A percentile compares a stretch with the other conserved stretches of the same genome.
These are phyloP conservation scores for Pelargonium fulgidum DNA, from an alignment of 441 rosid species.

Conservation along the genomic window DNA sequence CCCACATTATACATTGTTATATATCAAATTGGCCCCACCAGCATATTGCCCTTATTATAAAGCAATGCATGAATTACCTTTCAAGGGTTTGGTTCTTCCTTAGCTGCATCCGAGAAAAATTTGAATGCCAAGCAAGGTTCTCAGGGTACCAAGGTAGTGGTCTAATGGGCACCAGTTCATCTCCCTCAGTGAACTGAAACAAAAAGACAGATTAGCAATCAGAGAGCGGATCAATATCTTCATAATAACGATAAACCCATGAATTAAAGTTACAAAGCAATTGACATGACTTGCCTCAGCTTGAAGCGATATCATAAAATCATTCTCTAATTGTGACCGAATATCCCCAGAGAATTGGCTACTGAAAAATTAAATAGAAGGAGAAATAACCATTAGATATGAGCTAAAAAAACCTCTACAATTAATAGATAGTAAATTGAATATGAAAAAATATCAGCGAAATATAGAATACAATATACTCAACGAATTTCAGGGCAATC, in stretches of 20 bases:
- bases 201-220: constrained; percentile 4
- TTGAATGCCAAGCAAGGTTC: constrained; percentile 92
- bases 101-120: constrained; percentile 82
- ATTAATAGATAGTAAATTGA: not conserved
- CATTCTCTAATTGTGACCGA: constrained; percentile 67
- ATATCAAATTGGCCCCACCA: no score
- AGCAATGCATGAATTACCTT: constrained; percentile 40
- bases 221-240: not conserved
- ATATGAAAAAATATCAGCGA: not conserved
- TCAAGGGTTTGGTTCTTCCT: constrained; percentile 84
- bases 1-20: no score
- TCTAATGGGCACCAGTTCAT: constrained; percentile 69
- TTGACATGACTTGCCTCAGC: constrained; percentile 41
- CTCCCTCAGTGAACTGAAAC: constrained; percentile 52
- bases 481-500: not conserved
- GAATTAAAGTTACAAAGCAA: not conserved
- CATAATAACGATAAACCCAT: constrained; percentile 6
- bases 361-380: constrained; percentile 39
- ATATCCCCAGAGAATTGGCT: constrained; percentile 78
- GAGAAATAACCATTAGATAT: not conserved
- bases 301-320: constrained; percentile 69
- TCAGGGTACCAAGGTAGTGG: constrained; percentile 94
- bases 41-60: not conserved
- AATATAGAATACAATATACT: not conserved
- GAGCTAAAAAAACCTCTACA: not conserved